Evolutionary conservation across 495 filamentous ascomycete genomes (phyloP), one percentile per base, ranked within the genome.

Genomic region (Aspergillus sclerotiicarbonarius): DNA sequence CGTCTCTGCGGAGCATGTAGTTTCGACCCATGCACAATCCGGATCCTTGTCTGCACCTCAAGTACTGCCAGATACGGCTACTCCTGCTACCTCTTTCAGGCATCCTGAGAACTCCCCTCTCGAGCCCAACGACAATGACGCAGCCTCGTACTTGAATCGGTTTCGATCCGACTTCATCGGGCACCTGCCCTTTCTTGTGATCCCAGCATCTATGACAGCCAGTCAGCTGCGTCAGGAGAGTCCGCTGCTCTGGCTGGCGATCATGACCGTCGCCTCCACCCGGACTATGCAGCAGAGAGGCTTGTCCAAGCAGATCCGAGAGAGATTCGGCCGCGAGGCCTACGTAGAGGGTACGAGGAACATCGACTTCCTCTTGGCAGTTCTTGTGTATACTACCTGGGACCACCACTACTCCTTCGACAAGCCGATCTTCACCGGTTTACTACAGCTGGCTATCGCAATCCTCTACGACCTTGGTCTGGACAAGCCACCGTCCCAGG

Each of bases 241-340:
- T 2, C 56, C 56, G 20, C 48, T 58, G n/a, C 48, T 58, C n/a
- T 58, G 56, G 56, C 15, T 51, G 3, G 51, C 33, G 12, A 58
- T 58, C 21, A 52, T 58, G 48, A 51, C 33, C 7, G 56, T 58
- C 1, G 37, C 56, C 0, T 58, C 56, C 13, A 52, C 21, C 15
- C 56, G n/a, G 9, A 12, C 56, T 16, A 29, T 13, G 2, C 35
- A 58, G 21, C 56, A 58, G 37, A 29, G n/a, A 8, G 56, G 46
- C 6, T 7, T 58, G 29, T 58, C 56, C 1, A 33, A 33, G 6
- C 47, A 45, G 21, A 0, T 52, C 13, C 12, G 48, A 32, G 48
- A 21, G 9, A 25, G 44, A 1, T 52, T 58, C 18, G 56, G 48
- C 1, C 48, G 37, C 1, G 21, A 58, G 18, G 56, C 56, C 1